Percentiles rank a stretch among this genome's conserved stretches.
Evolutionary conservation across 208 protist species (phyloP).

Genomic region (Acanthamoeba quina): DNA sequence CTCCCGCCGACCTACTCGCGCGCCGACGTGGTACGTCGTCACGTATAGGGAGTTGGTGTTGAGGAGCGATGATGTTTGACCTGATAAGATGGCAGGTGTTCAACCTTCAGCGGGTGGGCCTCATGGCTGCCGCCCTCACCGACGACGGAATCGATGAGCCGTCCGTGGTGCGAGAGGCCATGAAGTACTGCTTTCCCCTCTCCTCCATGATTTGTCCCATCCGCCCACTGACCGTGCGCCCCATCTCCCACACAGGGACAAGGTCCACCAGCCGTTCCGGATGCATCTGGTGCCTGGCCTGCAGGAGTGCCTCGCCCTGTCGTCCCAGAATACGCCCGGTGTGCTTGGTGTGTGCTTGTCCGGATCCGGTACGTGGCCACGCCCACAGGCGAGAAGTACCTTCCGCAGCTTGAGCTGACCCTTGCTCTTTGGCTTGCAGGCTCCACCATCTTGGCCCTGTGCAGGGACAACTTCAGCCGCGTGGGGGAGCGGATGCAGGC

Average conservation of each 20-base stretch:
- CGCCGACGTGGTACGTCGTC: conserved; percentile 46
- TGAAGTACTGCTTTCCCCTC: conserved; percentile 26
- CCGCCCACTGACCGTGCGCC: too few relatives aligned
- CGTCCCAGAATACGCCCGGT: conserved; percentile 4
- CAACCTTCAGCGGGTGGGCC: conserved; percentile 51
- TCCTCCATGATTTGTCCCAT: neutral
- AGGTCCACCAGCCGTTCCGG: conserved; percentile 66
- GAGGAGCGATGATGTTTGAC: neutral
- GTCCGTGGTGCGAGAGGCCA: neutral
- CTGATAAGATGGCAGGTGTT: neutral
- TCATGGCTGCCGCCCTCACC: neutral
- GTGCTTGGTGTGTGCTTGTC: conserved; percentile 63
- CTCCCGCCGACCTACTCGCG: conserved; percentile 59
- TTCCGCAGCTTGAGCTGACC: neutral
- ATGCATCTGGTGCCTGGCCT: conserved; percentile 57
- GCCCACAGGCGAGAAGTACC: too few relatives aligned
- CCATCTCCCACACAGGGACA: neutral
- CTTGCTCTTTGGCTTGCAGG: neutral
- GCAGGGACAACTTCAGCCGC: neutral
- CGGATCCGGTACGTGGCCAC: neutral
- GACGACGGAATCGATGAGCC: neutral
- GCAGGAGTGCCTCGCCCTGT: conserved; percentile 14
- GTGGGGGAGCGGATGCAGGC: neutral
- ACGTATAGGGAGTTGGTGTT: too few relatives aligned
- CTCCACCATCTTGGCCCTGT: conserved; percentile 60